Conservation (phyloP, 2,329 filamentous ascomycete species). For the Sporothrix schenckii region DNA sequence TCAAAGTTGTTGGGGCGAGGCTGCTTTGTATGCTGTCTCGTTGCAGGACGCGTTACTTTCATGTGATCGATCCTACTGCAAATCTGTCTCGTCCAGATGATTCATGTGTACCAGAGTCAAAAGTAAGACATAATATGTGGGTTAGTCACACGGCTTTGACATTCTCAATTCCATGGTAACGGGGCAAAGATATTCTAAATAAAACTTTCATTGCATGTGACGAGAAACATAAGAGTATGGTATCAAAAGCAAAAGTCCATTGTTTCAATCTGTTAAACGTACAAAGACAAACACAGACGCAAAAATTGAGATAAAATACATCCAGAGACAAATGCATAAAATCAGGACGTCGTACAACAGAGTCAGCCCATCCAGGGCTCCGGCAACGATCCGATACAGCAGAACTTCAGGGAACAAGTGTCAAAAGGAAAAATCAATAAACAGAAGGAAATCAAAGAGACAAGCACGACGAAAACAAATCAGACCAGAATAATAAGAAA, state of each 20-base stretch:
- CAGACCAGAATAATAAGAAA: no score
- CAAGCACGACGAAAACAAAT: background rate
- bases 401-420: background rate
- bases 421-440: background rate
- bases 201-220: background rate
- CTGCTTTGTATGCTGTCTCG: background rate
- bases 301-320: background rate
- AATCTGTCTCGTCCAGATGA: no score
- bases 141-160: no score
- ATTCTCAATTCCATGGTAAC: no score
- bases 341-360: background rate
- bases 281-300: background rate
- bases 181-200: no score
- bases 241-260: background rate
- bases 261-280: conserved; percentile 12
- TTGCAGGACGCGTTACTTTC: no score
- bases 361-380: conserved; percentile 8
- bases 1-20: background rate
- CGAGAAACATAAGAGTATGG: background rate
- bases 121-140: no score
- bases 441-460: background rate
- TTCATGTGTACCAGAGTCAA: no score
- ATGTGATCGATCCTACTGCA: no score
- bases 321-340: background rate
- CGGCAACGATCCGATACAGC: conserved; percentile 12